Percentiles rank a stretch among this genome's conserved stretches.
Conservation (phyloP, 78 protist species). For the Polysphondylium violaceum region DNA sequence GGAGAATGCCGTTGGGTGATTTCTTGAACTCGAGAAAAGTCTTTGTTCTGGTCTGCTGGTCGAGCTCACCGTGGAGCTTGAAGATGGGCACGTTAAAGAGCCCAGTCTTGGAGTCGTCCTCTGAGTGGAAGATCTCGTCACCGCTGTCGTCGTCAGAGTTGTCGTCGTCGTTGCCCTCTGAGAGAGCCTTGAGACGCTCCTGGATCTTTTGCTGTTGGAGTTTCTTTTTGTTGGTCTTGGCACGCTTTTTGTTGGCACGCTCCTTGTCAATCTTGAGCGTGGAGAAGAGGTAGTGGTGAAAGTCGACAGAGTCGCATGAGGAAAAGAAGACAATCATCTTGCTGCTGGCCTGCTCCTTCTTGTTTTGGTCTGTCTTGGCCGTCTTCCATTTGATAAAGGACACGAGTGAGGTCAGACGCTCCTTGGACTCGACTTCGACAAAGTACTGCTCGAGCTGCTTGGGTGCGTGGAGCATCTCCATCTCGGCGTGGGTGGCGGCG, state of each 20-base stretch:
- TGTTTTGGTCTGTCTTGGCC: not conserved
- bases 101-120: not conserved
- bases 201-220: constrained; percentile 11
- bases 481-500: not conserved
- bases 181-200: not conserved
- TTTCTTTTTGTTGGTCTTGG: not conserved
- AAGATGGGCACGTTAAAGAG: constrained; percentile 51
- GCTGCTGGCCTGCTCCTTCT: not conserved
- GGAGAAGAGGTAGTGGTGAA: constrained; percentile 94
- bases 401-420: constrained; percentile 48
- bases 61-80: constrained; percentile 91
- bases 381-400: constrained; percentile 74
- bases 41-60: constrained; percentile 87
- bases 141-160: not conserved
- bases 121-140: not conserved
- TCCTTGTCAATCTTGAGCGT: constrained; percentile 88
- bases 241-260: constrained; percentile 11
- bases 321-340: constrained; percentile 91
- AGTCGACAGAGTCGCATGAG: constrained; percentile 88
- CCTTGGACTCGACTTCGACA: constrained; percentile 76
- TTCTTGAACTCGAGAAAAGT: constrained; percentile 84
- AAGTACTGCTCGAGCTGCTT: constrained; percentile 69
- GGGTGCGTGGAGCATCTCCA: constrained; percentile 27
- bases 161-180: constrained; percentile 7
- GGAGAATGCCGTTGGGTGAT: constrained; percentile 78